Conservation (phyloP, 257 asterid species). For the Plantago major region DNA sequence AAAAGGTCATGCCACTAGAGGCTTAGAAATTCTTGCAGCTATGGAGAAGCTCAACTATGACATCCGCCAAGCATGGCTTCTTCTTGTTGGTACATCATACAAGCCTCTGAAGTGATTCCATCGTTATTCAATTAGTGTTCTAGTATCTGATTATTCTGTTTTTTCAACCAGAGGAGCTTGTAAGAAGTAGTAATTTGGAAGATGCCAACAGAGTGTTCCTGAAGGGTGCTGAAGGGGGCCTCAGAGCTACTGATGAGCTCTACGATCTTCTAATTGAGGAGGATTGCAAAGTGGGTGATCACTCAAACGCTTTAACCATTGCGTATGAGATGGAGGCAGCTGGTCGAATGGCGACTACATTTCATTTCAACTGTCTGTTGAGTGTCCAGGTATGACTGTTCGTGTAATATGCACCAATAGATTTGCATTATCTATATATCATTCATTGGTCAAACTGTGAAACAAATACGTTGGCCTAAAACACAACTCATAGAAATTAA, state of each 20-base stretch:
- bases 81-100: slow-evolving; percentile 74
- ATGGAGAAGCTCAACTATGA: slow-evolving; percentile 94
- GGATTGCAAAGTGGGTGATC: slow-evolving; percentile 95
- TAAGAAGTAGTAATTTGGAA: slow-evolving; percentile 72
- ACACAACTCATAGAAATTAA: slow-evolving; percentile 8
- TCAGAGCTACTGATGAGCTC: slow-evolving; percentile 90
- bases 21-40: slow-evolving; percentile 92
- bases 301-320: slow-evolving; percentile 92
- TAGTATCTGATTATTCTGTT: slow-evolving; percentile 22
- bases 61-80: slow-evolving; percentile 93
- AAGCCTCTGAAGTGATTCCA: slow-evolving; percentile 25
- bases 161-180: slow-evolving; percentile 80
- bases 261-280: slow-evolving; percentile 89
- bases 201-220: slow-evolving; percentile 90
- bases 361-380: slow-evolving; percentile 94
- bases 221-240: slow-evolving; percentile 92
- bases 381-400: slow-evolving; percentile 77
- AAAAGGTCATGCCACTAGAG: slow-evolving; percentile 78
- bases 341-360: slow-evolving; percentile 97
- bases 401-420: slow-evolving; percentile 15
- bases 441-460: slow-evolving; percentile 9
- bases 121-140: slow-evolving; percentile 21
- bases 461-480: neutral
- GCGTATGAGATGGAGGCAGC: slow-evolving; percentile 99
- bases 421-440: neutral